A percentile compares a stretch with the other conserved stretches of the same genome.
Evolutionary conservation across 495 filamentous ascomycete species (phyloP).

Genomic region (Aspergillus steynii): DNA sequence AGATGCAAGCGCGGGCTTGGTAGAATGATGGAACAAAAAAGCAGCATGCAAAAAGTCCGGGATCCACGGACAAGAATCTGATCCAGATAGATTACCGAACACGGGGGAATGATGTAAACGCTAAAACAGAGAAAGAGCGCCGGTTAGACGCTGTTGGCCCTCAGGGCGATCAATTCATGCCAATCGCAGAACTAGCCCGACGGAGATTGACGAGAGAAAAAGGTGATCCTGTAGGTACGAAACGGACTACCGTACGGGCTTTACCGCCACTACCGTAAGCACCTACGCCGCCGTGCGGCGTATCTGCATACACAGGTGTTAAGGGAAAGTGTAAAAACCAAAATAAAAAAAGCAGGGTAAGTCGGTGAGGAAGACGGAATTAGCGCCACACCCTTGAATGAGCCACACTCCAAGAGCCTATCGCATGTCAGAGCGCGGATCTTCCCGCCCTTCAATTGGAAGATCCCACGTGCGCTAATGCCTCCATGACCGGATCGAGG

Average conservation of each 20-base stretch:
- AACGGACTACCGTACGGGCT: neutral
- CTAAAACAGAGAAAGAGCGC: neutral
- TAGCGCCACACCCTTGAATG: constrained; percentile 19
- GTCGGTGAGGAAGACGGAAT: constrained; percentile 22
- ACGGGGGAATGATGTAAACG: neutral
- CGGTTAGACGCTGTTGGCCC: neutral
- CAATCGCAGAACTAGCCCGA: neutral
- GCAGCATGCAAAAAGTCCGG: too few species aligned
- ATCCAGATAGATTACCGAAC: neutral
- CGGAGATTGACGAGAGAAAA: neutral
- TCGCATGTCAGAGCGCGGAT: constrained; percentile 22
- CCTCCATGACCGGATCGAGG: constrained; percentile 16
- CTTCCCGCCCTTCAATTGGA: constrained; percentile 23
- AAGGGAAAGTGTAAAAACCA: neutral
- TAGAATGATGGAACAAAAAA: neutral
- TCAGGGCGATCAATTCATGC: neutral
- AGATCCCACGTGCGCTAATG: constrained; percentile 17
- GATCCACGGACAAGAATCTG: neutral
- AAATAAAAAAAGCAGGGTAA: constrained; percentile 1
- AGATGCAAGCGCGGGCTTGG: constrained; percentile 3
- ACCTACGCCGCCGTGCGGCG: neutral
- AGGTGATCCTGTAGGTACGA: neutral
- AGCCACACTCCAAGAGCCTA: constrained; percentile 24
- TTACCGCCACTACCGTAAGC: neutral
- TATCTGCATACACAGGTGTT: neutral